Conservation (phyloP, 352 stramenopile species). For the Phytophthora rubi region DNA sequence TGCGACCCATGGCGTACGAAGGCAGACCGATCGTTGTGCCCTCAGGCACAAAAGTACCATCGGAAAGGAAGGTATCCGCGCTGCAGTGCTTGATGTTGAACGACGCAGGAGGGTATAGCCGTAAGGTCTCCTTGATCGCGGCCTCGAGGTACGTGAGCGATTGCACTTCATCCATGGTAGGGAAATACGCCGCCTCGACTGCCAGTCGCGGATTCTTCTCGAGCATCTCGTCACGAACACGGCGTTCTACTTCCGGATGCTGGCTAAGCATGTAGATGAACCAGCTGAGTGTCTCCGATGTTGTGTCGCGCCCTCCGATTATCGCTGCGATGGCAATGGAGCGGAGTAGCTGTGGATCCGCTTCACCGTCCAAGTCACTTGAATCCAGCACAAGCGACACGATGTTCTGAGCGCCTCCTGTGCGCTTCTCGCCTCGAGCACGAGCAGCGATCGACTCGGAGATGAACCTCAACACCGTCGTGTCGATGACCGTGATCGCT, state of each 20-base stretch:
- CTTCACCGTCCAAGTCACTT: constrained; percentile 5
- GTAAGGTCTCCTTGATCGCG: constrained; percentile 52
- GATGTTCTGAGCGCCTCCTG: constrained; percentile 10
- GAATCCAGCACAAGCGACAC: constrained; percentile 23
- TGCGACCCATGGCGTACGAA: constrained; percentile 50
- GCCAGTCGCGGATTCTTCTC: constrained; percentile 34
- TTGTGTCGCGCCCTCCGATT: constrained; percentile 68
- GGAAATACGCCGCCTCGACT: constrained; percentile 8
- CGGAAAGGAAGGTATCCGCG: constrained; percentile 47
- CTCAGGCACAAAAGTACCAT: constrained; percentile 51
- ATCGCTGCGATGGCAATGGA: constrained; percentile 61
- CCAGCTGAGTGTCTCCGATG: constrained; percentile 56
- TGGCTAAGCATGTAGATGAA: constrained; percentile 53
- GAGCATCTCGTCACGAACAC: constrained; percentile 45
- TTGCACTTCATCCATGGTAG: constrained; percentile 42
- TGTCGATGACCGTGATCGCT: constrained; percentile 16
- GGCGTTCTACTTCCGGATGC: constrained; percentile 39
- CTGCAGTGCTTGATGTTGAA: constrained; percentile 44
- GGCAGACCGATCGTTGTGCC: constrained; percentile 41
- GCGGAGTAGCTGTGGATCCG: constrained; percentile 40
- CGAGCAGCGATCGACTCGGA: constrained; percentile 17
- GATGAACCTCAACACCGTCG: constrained; percentile 19
- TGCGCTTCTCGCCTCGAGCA: constrained; percentile 6
- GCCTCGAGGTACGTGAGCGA: constrained; percentile 51
- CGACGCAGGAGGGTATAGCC: constrained; percentile 51